These are phyloP conservation scores for Staphylotrichum longicolle DNA, from an alignment of 495 filamentous ascomycete genomes.

Conservation along the genomic window DNA sequence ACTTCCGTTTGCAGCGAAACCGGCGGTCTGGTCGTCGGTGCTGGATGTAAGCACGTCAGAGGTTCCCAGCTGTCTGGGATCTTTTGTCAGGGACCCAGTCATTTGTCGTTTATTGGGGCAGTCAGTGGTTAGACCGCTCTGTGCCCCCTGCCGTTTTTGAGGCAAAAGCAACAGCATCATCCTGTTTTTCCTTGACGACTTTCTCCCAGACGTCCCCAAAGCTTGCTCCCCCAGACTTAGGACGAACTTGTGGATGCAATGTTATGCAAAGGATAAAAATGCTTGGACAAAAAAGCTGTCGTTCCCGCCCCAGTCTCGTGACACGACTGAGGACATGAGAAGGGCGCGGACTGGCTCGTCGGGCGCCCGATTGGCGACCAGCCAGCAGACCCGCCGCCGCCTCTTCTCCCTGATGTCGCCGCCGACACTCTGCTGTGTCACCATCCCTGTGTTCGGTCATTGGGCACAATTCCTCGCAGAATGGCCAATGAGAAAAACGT, in stretches of 20 bases:
- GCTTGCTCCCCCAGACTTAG: neutral
- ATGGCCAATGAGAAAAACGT: neutral
- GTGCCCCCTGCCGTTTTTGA: neutral
- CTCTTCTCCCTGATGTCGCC: neutral
- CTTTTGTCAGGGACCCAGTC: neutral
- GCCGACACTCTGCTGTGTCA: neutral
- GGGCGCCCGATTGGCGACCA: no score
- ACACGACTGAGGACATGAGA: neutral
- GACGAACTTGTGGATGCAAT: slow-evolving; percentile 11
- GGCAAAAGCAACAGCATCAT: neutral
- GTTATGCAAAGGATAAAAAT: neutral
- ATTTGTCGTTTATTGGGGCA: no score
- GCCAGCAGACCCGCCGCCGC: no score
- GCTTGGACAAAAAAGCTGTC: neutral
- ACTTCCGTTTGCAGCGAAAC: neutral
- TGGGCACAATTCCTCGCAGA: neutral
- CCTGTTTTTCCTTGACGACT: neutral
- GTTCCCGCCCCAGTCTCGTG: no score
- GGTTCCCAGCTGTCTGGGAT: slow-evolving; percentile 7
- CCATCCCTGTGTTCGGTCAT: neutral
- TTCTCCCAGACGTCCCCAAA: slow-evolving; percentile 4
- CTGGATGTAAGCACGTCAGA: neutral
- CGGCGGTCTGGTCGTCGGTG: neutral
- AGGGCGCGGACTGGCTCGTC: neutral
- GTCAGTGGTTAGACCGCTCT: neutral